Evolutionary conservation across 225 moss, liverwort and hornwort species (phyloP), one percentile per base, ranked within the genome.

Genomic region (Neckera pumila): DNA sequence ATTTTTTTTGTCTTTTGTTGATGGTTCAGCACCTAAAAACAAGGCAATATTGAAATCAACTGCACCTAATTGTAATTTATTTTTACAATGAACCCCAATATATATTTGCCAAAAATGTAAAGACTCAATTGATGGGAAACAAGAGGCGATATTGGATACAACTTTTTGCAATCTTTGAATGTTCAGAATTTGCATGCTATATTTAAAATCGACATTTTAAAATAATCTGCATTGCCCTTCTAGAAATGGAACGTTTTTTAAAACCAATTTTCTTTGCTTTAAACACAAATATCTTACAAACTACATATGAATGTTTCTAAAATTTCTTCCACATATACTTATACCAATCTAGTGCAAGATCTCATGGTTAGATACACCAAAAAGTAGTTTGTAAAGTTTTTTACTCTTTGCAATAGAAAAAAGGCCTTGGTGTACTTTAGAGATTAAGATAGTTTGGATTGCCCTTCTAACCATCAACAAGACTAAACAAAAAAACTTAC

Each of bases 71-170:
- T 28, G 10, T 28, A 0, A 45, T 17, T 2, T 73, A 6, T 73
- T 45, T 45, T 0, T 45, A 0, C 30, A 30, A 74, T 6, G 5
- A 47, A 47, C 0, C 0, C 18, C 10, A 28, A 74, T 11, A 30
- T 30, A 18, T 5, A 30, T 47, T 30, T 73, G 17, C 17, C 3
- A 45, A 45, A 3, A 28, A 30, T 73, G 3, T 17, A 73, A 72
- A 43, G 17, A 2, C 0, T 42, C 9, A 17, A 47, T 31, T 74
- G 0, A 30, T 74, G 0, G 0, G 0, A 47, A 74, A 18, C 11
- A 6, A 28, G 6, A 2, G 0, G 2, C 0, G 0, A 72, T 15
- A 5, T 27, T 16, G 3, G 27, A 27, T 72, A 17, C 12, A 27
- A 12, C 0, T 16, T 15, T 47, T 31, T 74, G 0, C 40, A 45